Base-by-base conservation (phyloP, 768 basidiomycete species). In the Tulasnella sp. region DNA sequence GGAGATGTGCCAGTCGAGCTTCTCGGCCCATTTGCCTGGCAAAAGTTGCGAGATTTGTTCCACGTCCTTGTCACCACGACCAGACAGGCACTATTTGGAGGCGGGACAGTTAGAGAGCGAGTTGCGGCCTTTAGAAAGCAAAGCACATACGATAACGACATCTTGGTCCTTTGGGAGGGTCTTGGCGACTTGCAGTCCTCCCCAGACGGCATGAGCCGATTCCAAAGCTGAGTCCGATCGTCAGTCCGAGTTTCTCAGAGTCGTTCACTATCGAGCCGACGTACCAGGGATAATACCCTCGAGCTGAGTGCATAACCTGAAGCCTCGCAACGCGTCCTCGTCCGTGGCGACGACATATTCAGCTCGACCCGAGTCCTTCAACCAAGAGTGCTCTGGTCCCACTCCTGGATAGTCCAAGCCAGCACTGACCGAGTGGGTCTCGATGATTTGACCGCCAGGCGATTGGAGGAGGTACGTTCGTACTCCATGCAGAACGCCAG, bases 21-120 rank as follows among this genome's bases (percentile, higher is more conserved):
- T 90, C 80, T 97, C 91, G 14, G 93, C 95, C 97, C 96, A 98
- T 83, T 97, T 93, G 75, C 88, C 88, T 14, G 97, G 97, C 75
- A 99, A 86, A 52, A 98, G 85, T 80, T 96, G 85, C n/a, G 92
- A 95, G 76, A 99, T 96, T 81, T 99, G 93, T 79, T 97, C 93
- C 3, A 99, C 97, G 81, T 99, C 97, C 84, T 99, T 99, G 83
- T 99, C 96, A 22, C 97, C 97, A 78, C 97, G 90, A 71, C 97
- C 97, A 74, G 94, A 96, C 72, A 98, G 85, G 81, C 95, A 97
- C 93, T 96, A 29, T 2, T 77, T 34, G 31, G 42, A 4, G 1
- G 37, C 12, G 64, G 19, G 52, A 77, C 22, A 40, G 68, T 37
- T 17, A 17, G 34, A 25, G 25, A 17, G 42, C 15, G 45, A 22